Conservation (phyloP, 306 rosid genomes). For the Citrullus mucosospermus region DNA sequence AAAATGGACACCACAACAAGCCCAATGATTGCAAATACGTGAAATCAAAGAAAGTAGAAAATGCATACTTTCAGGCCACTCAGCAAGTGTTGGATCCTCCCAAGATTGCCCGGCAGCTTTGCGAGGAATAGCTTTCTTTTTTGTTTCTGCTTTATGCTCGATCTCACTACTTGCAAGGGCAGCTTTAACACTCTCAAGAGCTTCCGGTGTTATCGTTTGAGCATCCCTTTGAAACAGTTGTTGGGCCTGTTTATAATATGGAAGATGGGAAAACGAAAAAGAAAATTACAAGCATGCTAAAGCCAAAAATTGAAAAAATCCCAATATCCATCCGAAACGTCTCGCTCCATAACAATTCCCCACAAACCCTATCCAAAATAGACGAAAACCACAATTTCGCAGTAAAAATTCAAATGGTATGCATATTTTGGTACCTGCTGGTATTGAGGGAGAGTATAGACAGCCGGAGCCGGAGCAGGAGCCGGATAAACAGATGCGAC, state of each 20-base stretch:
- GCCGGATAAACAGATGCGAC: constrained; percentile 31
- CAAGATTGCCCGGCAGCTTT: constrained; percentile 92
- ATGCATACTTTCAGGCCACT: constrained; percentile 85
- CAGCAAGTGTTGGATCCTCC: constrained; percentile 93
- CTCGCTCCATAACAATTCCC: neutral
- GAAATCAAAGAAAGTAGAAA: neutral
- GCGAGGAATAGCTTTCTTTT: constrained; percentile 89
- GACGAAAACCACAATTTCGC: neutral
- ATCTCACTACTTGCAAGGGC: constrained; percentile 84
- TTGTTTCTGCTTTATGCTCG: constrained; percentile 69
- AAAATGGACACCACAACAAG: neutral
- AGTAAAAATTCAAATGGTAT: neutral
- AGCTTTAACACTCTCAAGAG: constrained; percentile 86
- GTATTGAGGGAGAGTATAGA: constrained; percentile 56
- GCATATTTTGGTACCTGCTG: constrained; percentile 33
- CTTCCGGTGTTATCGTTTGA: constrained; percentile 78
- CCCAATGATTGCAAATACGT: neutral
- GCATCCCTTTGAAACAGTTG: constrained; percentile 94
- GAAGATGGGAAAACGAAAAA: neutral
- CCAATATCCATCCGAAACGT: neutral
- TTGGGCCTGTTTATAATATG: constrained; percentile 48
- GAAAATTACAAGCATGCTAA: neutral
- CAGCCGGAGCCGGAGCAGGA: constrained; percentile 27
- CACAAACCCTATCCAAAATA: neutral
- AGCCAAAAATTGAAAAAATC: neutral